Evolutionary conservation across 2,329 filamentous ascomycete genomes (phyloP).

Genomic region (Fusarium veterinarium): DNA sequence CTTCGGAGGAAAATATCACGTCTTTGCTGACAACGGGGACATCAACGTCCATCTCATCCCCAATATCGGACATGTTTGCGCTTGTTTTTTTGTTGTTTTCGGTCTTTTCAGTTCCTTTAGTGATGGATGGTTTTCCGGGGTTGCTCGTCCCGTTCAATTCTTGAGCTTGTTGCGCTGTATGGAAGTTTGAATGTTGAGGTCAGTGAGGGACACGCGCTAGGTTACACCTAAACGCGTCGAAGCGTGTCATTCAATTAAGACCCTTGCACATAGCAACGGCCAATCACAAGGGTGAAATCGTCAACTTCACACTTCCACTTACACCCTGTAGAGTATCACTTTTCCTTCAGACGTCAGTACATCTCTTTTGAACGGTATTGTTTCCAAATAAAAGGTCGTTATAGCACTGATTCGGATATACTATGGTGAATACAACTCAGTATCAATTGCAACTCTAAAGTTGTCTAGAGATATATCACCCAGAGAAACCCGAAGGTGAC

Average conservation of each 20-base stretch:
- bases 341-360: background rate
- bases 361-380: too few relatives aligned
- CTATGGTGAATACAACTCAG: background rate
- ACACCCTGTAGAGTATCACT: background rate
- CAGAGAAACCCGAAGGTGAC: slow-evolving; percentile 3
- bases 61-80: slow-evolving; percentile 67
- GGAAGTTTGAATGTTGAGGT: slow-evolving; percentile 35
- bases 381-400: background rate
- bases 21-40: slow-evolving; percentile 59
- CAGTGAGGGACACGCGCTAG: slow-evolving; percentile 46
- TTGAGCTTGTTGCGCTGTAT: slow-evolving; percentile 4
- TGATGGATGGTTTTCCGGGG: background rate
- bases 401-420: too few relatives aligned
- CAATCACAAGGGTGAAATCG: slow-evolving; percentile 20
- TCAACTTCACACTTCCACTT: background rate
- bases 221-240: slow-evolving; percentile 44
- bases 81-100: background rate
- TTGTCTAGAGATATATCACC: slow-evolving; percentile 18
- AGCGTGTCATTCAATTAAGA: slow-evolving; percentile 47
- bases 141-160: slow-evolving; percentile 4
- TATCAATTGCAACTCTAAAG: slow-evolving; percentile 16
- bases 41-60: slow-evolving; percentile 72
- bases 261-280: slow-evolving; percentile 18
- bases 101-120: background rate
- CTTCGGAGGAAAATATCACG: slow-evolving; percentile 78